Evolutionary conservation across 345 rosid species (phyloP).

Genomic region (Syzygium aqueum): DNA sequence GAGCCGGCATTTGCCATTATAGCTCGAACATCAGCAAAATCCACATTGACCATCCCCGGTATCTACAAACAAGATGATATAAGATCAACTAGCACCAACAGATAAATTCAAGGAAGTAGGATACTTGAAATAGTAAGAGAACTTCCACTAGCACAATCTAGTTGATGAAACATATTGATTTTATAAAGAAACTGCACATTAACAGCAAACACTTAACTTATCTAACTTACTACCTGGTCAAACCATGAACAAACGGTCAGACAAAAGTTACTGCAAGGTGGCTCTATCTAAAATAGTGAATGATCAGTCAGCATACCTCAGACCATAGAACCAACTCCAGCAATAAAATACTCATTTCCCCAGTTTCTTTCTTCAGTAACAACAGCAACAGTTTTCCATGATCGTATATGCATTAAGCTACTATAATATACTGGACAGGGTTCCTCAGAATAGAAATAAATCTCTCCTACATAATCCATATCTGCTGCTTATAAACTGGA

Average conservation of each 20-base stretch:
- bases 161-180: neutral
- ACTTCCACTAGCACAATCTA: neutral
- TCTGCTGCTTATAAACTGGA: neutral
- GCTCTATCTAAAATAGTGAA: neutral
- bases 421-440: neutral
- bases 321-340: neutral
- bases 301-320: neutral
- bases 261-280: neutral
- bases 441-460: neutral
- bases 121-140: neutral
- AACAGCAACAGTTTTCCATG: neutral
- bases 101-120: neutral
- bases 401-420: neutral
- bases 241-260: neutral
- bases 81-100: neutral
- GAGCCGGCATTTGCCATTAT: constrained; percentile 98
- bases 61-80: constrained; percentile 31
- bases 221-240: neutral
- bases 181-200: neutral
- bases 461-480: neutral
- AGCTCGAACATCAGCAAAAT: constrained; percentile 96
- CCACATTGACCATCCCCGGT: constrained; percentile 95
- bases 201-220: neutral
- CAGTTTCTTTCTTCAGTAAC: neutral
- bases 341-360: neutral